Evolutionary conservation across 2,329 filamentous ascomycete species (phyloP), one percentile per base, ranked within the genome.

Genomic region (Beauveria bassiana): DNA sequence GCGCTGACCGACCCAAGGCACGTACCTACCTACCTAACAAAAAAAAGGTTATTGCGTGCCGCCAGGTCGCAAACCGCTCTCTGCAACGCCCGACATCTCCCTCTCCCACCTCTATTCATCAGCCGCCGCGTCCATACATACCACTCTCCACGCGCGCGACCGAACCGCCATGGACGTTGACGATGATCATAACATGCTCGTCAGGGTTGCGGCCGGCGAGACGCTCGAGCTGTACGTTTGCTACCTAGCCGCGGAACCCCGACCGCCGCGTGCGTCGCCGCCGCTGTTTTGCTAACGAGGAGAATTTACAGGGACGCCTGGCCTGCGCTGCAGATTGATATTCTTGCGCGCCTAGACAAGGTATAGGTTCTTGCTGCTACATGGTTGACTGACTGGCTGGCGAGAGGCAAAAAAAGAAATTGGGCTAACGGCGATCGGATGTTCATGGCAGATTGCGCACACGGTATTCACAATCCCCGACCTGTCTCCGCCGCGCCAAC

Each of bases 381-480:
- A 12, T 3, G 28, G 2, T 12, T n/a, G 14, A 84, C 5, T n/a
- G 14, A 84, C 5, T 72, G 83, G 86, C 72, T 22, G 20, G 20
- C 20, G 20, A 28, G 67, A 47, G 59, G 47, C 55, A 73, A 22
- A 20, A 20, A 22, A 28, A 24, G 20, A 22, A 22, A 22, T 22
- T 52, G 31, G 28, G 45, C 34, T 49, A 26, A 62, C 22, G 5
- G 12, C 12, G 34, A 43, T 10, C 6, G 42, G 42, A 7, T 43
- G 3, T 20, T 18, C 18, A 43, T 10, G 8, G 28, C 16, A 96
- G 90, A 93, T 92, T 66, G 84, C 89, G 46, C 83, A 84, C 72
- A 81, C 86, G 70, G 86, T 88, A 58, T 96, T 96, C 68, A 86
- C 89, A 47, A 87, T 88, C 67, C 89, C 89, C 12, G 79, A 77